Evolutionary conservation across 495 filamentous ascomycete species (phyloP), one percentile per base, ranked within the genome.

Genomic region (Aspergillus wentii): DNA sequence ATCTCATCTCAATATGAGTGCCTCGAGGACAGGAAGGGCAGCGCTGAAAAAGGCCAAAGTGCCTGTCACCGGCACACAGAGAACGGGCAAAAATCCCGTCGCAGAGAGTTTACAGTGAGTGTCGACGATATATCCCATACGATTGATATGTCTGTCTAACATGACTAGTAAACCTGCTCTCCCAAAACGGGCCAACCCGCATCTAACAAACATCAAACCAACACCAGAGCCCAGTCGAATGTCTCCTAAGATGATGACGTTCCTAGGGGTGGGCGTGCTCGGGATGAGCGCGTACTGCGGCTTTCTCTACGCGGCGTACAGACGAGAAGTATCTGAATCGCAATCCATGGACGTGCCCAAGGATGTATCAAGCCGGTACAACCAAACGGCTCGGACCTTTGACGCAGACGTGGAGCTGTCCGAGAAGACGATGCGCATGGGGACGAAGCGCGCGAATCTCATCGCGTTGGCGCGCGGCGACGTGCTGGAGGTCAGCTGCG

Each of bases 401-500:
- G 84, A 88, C 56, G 58, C 66, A 3, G 69, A 74, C 41, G 75
- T 91, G 42, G 72, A 80, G 47, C 51, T 74, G 38, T 78, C 75
- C 8, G 88, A 94, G 57, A 70, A 66, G 40, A 58, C 79, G 8
- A 79, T 77, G 68, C 78, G 86, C 16, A 63, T 92, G 49, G 71
- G 66, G 8, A 47, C 57, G 7, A 68, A 86, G 40, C 77, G 90
- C 13, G 67, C 69, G 22, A 62, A 72, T 33, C 68, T 96, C 4
- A 72, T 78, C 4, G 51, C 61, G 13, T 59, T 72, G 37, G 88
- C 80, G 6, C 64, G 68, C 11, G 92, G 94, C 1, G 68, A 96
- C 58, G 89, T 96, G 4, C 71, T 95, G 14, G 94, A 98, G 57
- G 80, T 90, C 9, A 85, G 85, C 34, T 85, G 85, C 27, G 94